phyloP scores from a whole-genome alignment of 495 filamentous ascomycete species.

The Sabuloglossum arenarium region DNA sequence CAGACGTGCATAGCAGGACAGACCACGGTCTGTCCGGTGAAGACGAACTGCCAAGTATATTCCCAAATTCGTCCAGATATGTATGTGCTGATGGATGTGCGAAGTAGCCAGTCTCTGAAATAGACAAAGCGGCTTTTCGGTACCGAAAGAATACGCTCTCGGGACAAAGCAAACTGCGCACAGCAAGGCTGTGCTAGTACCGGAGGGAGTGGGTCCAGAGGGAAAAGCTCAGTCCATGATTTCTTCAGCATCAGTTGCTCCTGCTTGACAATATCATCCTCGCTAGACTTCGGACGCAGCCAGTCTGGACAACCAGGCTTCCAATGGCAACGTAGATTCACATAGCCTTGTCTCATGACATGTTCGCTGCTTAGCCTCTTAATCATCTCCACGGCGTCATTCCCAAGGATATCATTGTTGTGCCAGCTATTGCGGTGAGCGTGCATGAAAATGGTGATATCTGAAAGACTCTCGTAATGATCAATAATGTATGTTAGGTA shows the following conservation, averaged over 20 bases:
- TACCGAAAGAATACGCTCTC: conserved; percentile 24
- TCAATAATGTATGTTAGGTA: conserved; percentile 57
- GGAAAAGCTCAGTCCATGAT: conserved; percentile 20
- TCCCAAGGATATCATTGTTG: conserved; percentile 27
- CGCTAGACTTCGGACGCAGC: conserved; percentile 32
- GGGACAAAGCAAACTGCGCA: conserved; percentile 38
- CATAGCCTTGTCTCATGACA: conserved; percentile 25
- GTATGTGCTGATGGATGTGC: conserved; percentile 38
- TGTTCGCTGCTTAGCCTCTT: conserved; percentile 20
- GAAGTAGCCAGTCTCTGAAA: conserved; percentile 48
- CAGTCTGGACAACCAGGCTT: conserved; percentile 29
- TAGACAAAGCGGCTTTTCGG: conserved; percentile 37
- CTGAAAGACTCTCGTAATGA: conserved; percentile 45
- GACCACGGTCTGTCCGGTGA: conserved; percentile 28
- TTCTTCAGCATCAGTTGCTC: conserved; percentile 34
- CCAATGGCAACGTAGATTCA: conserved; percentile 32
- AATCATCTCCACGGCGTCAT: conserved; percentile 22
- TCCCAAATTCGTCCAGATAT: conserved; percentile 55
- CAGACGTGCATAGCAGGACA: conserved; percentile 49
- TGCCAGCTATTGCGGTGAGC: conserved; percentile 47
- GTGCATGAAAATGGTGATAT: conserved; percentile 51
- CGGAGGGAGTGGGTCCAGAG: conserved; percentile 25
- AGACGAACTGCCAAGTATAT: conserved; percentile 58
- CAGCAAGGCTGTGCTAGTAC: conserved; percentile 33
- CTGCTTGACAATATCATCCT: conserved; percentile 30